Percentiles rank a stretch among this genome's conserved stretches.
Evolutionary conservation across 2,329 filamentous ascomycete genomes (phyloP).

Genomic region (Colletotrichum liaoningense): DNA sequence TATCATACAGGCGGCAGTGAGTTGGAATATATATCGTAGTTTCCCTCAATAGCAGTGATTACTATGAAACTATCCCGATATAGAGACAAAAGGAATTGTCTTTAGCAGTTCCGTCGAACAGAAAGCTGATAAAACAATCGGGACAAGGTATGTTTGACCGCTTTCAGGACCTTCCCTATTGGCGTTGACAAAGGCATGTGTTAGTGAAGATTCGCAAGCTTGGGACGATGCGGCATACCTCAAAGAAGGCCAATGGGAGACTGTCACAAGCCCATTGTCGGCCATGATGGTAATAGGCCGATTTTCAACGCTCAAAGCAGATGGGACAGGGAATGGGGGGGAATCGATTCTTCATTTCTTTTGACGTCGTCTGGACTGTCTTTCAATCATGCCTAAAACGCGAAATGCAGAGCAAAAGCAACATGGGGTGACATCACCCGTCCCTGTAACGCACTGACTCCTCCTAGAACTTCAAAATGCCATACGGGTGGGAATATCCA

Average conservation of each 20-base stretch:
- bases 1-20: background rate
- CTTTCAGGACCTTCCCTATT: background rate
- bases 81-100: background rate
- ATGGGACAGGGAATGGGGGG: background rate
- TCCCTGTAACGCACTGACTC: slow-evolving; percentile 30
- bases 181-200: background rate
- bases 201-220: background rate
- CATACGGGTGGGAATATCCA: slow-evolving; percentile 36
- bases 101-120: background rate
- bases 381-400: slow-evolving; percentile 34
- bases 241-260: background rate
- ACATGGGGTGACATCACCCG: slow-evolving; percentile 20
- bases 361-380: slow-evolving; percentile 27
- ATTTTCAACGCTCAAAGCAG: background rate
- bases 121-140: background rate
- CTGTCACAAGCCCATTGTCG: background rate
- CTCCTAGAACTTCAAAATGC: slow-evolving; percentile 32
- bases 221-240: background rate
- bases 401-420: slow-evolving; percentile 29
- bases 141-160: background rate
- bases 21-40: background rate
- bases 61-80: background rate
- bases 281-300: background rate
- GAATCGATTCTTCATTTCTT: slow-evolving; percentile 34
- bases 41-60: background rate